Evolutionary conservation across 208 protist genomes (phyloP), one percentile per base, ranked within the genome.

Genomic region (Borovskyia barvae): DNA sequence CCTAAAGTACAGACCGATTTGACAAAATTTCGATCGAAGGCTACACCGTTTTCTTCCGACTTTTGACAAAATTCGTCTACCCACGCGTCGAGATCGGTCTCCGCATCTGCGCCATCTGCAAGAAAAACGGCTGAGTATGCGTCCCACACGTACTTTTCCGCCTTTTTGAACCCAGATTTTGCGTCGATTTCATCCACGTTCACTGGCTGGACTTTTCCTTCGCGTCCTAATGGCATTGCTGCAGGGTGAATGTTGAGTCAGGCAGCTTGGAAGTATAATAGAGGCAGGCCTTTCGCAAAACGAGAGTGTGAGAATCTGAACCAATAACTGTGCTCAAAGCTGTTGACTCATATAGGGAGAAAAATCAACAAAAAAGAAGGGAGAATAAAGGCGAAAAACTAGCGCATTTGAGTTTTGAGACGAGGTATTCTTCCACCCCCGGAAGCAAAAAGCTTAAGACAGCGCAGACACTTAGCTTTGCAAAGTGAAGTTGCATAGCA

Each of bases 111-210:
- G 5, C 66, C 68, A 8, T 72, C 80, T 9, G 74, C 61, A 15
- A 92, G 69, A 30, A 86, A 88, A 5, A 63, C 72, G 9, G 72
- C 46, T 37, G 87, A 84, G 63, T 85, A 92, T 15, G 78, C 71
- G 15, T 80, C 66, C 90, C 90, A 95, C 0, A 93, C 77, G 48
- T 82, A 73, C 60, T 85, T 49, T 39, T 95, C 90, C 0, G 82
- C 82, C 3, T 70, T 56, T 50, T 93, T 92, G 67, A 91, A 95
- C 1, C 90, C 90, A 7, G 90, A 92, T 0, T 53, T 58, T 17
- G 88, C 77, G 57, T 95, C 85, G 36, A 93, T 77, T 55, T 90
- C 86, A 7, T 93, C 84, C 5, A 90, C 58, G 46, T 93, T 92
- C 25, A 80, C 73, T 29, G 36, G 59, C 35, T 60, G 29, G 15